Conservation (phyloP, 2,329 filamentous ascomycete genomes). For the Plenodomus biglobosus region DNA sequence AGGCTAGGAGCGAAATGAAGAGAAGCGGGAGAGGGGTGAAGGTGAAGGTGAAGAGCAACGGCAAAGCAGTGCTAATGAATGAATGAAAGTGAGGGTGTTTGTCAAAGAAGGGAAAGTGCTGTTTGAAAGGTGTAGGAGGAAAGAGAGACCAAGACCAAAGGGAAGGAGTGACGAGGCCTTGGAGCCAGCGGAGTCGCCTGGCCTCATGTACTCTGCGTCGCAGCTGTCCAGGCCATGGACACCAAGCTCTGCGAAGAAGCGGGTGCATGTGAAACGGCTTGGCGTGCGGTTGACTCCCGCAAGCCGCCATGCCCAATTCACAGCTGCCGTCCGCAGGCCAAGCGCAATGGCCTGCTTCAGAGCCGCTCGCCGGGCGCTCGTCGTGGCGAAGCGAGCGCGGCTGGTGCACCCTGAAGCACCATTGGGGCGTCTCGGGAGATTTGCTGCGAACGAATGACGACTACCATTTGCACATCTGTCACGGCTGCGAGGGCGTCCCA, state of each 20-base stretch:
- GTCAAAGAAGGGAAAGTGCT: conserved; percentile 17
- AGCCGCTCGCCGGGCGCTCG: too few relatives aligned
- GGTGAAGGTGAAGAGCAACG: conserved; percentile 4
- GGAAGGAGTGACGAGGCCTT: conserved; percentile 5
- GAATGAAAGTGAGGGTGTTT: conserved; percentile 16
- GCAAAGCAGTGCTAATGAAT: conserved; percentile 37
- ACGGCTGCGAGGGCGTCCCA: too few relatives aligned
- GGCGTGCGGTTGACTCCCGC: conserved; percentile 34
- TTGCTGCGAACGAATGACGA: too few relatives aligned
- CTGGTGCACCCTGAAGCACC: too few relatives aligned
- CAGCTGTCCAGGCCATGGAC: conserved; percentile 23
- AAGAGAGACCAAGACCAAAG: conserved; percentile 23
- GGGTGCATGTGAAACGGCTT: conserved; percentile 43
- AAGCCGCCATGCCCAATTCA: conserved; percentile 28
- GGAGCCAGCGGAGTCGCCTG: background rate
- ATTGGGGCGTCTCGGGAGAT: too few relatives aligned
- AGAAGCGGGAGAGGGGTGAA: conserved; percentile 11
- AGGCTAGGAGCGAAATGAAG: conserved; percentile 15
- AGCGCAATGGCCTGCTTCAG: conserved; percentile 5
- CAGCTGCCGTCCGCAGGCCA: conserved; percentile 23
- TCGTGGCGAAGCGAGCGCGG: too few relatives aligned
- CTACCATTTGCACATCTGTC: too few relatives aligned
- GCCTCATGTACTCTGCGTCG: conserved; percentile 30
- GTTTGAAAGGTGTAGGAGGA: conserved; percentile 15
- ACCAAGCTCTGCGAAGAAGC: conserved; percentile 39